These are phyloP conservation scores for Raphanus hybrid DNA, from an alignment of 441 rosid species.

Conservation along the genomic window DNA sequence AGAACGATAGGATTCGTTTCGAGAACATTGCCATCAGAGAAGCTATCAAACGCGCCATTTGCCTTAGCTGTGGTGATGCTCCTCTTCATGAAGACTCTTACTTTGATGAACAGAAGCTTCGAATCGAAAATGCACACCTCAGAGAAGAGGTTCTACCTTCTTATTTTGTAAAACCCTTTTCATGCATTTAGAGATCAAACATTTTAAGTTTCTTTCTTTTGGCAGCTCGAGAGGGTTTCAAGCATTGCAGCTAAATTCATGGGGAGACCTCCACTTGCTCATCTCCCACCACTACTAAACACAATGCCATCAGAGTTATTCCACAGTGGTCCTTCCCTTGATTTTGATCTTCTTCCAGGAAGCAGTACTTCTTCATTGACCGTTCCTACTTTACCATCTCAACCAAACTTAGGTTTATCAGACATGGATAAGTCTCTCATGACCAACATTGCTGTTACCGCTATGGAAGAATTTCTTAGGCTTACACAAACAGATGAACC, in stretches of 20 bases:
- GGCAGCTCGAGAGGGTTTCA: slow-evolving; percentile 90
- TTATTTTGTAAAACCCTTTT: background rate
- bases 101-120: slow-evolving; percentile 81
- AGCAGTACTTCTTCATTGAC: slow-evolving; percentile 45
- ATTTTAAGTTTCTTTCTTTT: slow-evolving; percentile 1
- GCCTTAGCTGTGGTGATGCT: slow-evolving; percentile 88
- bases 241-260: slow-evolving; percentile 87
- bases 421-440: slow-evolving; percentile 89
- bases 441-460: slow-evolving; percentile 72
- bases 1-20: slow-evolving; percentile 91
- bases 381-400: slow-evolving; percentile 30
- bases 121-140: slow-evolving; percentile 77
- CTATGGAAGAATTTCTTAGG: slow-evolving; percentile 83
- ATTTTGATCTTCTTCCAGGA: slow-evolving; percentile 83
- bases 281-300: slow-evolving; percentile 72
- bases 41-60: slow-evolving; percentile 86
- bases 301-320: slow-evolving; percentile 74
- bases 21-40: slow-evolving; percentile 93
- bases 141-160: no score
- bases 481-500: slow-evolving; percentile 57
- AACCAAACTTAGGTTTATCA: slow-evolving; percentile 55
- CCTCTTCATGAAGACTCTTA: slow-evolving; percentile 72
- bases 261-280: slow-evolving; percentile 81
- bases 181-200: background rate
- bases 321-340: slow-evolving; percentile 75